These are phyloP conservation scores for Cladosporium velox DNA, from an alignment of 2,329 filamentous ascomycete species.

Conservation along the genomic window DNA sequence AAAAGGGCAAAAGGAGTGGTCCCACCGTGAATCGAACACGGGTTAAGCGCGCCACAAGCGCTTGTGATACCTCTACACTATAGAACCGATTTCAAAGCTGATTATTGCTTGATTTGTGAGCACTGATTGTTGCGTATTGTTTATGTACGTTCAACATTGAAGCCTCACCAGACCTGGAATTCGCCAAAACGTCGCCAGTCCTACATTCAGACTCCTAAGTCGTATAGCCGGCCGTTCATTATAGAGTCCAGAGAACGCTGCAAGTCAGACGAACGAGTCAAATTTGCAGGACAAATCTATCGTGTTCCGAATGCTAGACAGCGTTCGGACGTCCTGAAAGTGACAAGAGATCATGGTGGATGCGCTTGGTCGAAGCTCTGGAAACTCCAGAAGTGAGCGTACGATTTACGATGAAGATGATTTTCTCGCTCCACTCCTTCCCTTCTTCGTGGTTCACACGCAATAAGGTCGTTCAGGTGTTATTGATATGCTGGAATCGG, in stretches of 20 bases:
- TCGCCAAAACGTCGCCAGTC: too few species aligned
- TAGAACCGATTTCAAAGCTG: not conserved
- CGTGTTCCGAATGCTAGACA: too few species aligned
- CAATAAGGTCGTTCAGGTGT: not conserved
- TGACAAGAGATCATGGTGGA: too few species aligned
- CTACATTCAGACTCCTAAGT: too few species aligned
- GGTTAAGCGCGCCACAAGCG: conserved; percentile 13
- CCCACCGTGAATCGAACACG: conserved; percentile 16
- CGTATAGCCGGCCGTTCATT: not conserved
- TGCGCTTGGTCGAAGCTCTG: too few species aligned
- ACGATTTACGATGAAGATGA: not conserved
- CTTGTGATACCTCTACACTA: conserved; percentile 14
- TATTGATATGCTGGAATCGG: not conserved
- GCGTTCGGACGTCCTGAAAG: too few species aligned
- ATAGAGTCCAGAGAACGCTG: not conserved
- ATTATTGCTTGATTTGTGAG: not conserved
- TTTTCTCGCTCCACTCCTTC: not conserved
- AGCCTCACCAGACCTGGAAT: too few species aligned
- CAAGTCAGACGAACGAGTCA: not conserved
- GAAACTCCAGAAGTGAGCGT: not conserved
- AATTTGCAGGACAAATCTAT: too few species aligned
- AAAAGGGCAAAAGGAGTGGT: not conserved
- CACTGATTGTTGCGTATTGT: too few species aligned
- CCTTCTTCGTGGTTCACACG: not conserved
- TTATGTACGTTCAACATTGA: too few species aligned